Conservation (phyloP, 441 rosid species). For the Hura crepitans region DNA sequence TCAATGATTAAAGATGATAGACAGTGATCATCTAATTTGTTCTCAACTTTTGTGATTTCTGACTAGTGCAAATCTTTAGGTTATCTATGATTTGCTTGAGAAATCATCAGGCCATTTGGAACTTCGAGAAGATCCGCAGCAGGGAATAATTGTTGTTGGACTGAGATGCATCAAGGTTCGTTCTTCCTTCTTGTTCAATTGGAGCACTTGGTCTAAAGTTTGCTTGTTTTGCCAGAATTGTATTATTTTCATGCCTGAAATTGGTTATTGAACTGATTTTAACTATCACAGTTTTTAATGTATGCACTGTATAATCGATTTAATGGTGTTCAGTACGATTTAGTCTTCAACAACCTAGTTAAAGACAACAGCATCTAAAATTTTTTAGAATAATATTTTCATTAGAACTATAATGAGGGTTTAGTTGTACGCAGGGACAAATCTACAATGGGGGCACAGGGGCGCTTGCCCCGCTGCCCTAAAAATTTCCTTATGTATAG, state of each 20-base stretch:
- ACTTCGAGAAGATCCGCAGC: conserved; percentile 93
- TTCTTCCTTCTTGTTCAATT: conserved; percentile 15
- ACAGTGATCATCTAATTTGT: neutral
- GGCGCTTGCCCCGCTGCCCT: too few relatives aligned
- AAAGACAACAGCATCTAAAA: neutral
- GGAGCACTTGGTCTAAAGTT: neutral
- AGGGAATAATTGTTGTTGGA: conserved; percentile 84
- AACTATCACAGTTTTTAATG: neutral
- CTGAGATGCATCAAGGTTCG: conserved; percentile 78
- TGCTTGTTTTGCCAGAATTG: neutral
- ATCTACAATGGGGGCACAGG: too few relatives aligned
- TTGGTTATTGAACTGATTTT: neutral
- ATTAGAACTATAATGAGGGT: neutral
- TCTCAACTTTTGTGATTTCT: conserved; percentile 6
- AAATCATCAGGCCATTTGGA: conserved; percentile 88
- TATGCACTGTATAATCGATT: neutral
- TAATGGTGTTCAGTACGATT: neutral
- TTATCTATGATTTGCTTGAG: conserved; percentile 88
- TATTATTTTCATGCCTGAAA: neutral
- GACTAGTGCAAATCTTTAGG: conserved; percentile 40
- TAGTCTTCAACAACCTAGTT: neutral
- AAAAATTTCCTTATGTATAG: too few relatives aligned
- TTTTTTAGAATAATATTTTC: neutral
- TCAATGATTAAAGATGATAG: conserved; percentile 3
- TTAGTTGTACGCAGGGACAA: too few relatives aligned